Conservation (phyloP, 176 grass and related monocot species). For the Carex myosuroides region DNA sequence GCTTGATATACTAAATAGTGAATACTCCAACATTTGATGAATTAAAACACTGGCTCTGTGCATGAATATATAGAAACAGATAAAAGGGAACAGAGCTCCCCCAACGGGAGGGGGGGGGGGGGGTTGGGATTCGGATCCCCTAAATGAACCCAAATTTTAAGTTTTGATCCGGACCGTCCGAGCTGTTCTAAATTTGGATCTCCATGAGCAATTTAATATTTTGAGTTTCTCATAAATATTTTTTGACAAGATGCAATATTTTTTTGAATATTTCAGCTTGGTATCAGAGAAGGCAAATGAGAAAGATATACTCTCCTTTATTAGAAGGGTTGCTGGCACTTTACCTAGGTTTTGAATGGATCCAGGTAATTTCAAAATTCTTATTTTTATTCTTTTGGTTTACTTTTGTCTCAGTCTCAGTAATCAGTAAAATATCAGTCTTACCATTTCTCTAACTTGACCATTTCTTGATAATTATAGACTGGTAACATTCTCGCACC, state of each 20-base stretch:
- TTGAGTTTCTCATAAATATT: neutral
- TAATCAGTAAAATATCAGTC: neutral
- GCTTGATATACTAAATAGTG: neutral
- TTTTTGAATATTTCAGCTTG: conserved; percentile 44
- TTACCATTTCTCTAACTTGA: conserved; percentile 1
- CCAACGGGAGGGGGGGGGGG: too few relatives aligned
- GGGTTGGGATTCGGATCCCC: too few relatives aligned
- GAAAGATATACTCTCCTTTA: conserved; percentile 94
- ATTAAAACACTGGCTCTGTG: neutral
- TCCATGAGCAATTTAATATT: neutral
- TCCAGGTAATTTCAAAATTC: conserved; percentile 36
- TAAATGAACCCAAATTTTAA: too few relatives aligned
- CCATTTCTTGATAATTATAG: conserved; percentile 25
- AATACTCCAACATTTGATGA: neutral
- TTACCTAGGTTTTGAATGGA: conserved; percentile 96
- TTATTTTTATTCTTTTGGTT: neutral
- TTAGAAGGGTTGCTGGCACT: conserved; percentile 86
- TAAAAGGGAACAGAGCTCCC: too few relatives aligned
- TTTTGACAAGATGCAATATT: neutral
- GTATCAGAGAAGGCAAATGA: conserved; percentile 89
- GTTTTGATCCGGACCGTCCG: too few relatives aligned
- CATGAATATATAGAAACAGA: too few relatives aligned
- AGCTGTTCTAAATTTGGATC: too few relatives aligned
- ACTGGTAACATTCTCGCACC: conserved; percentile 78
- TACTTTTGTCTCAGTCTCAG: neutral